Base-by-base conservation (phyloP, 1,284 basidiomycete species). In the Agaricales sp. region DNA sequence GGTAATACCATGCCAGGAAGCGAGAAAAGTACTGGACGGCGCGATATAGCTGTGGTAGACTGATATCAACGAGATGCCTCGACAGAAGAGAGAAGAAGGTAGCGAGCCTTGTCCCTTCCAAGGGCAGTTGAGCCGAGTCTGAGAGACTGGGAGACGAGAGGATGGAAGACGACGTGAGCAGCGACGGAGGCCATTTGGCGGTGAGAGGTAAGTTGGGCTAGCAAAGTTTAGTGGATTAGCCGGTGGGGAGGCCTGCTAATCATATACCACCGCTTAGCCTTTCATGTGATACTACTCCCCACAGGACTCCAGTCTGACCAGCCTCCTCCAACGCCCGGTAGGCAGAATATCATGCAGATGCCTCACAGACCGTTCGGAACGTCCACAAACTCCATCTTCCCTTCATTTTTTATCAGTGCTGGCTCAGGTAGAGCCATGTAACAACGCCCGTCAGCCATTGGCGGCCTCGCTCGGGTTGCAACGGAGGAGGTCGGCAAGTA, bases 11-110 rank as follows among this genome's bases (percentile, higher is more conserved):
- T 0, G 92, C 85, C 53, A 93, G 77, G 64, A 98, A 85, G 20
- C 95, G 84, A 45, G 95, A 76, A 55, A 92, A 82, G 68, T 94
- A 98, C 70, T 99, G 95, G 52, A 94, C 67, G 22, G 91, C 79
- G 58, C 95, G 85, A 68, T 97, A 95, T 35, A 83, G 73, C 92
- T 94, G 51, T 19, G 50, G 51, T 41, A 18, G 18, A 45, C 16
- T 19, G 24, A 4, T 6, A 11, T 41, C n/a, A 41, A 16, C 18
- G 12, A 19, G 19, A 47, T 11, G 49, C 26, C 43, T 51, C 14
- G 23, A 25, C 37, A 45, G 25, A 44, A 24, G 26, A 22, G 37
- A 23, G 39, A 25, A 21, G 19, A 30, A 35, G 43, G 43, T 48
- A 46, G 46, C 66, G 55, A 55, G 80, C 87, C 80, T 96, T 97